phyloP scores from a whole-genome alignment of 768 basidiomycete genomes.

The Baorangia bicolor region DNA sequence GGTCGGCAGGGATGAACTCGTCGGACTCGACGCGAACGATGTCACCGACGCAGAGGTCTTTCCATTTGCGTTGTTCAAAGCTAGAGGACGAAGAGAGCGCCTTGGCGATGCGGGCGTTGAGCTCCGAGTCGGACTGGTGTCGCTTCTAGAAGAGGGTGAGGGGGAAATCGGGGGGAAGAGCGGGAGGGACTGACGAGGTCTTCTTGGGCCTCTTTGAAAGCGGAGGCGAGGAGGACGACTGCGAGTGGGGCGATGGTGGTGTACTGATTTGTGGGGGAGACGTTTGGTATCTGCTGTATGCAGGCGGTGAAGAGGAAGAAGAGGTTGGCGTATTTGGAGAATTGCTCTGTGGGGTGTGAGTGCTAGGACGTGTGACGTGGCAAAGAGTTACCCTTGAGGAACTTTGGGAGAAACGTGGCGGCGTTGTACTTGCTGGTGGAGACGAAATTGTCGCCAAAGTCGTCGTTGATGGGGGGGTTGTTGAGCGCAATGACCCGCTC shows the following conservation, averaged over 20 bases:
- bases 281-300: constrained; percentile 97
- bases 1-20: constrained; percentile 95
- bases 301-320: constrained; percentile 98
- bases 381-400: constrained; percentile 70
- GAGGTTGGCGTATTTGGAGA: constrained; percentile 96
- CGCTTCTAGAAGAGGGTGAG: constrained; percentile 67
- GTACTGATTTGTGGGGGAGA: constrained; percentile 93
- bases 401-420: constrained; percentile 87
- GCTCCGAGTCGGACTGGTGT: constrained; percentile 89
- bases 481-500: constrained; percentile 85
- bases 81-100: constrained; percentile 61
- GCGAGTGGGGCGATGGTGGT: constrained; percentile 93
- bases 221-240: constrained; percentile 87
- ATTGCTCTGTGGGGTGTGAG: constrained; percentile 69
- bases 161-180: neutral
- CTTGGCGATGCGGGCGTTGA: constrained; percentile 81
- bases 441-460: constrained; percentile 79
- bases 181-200: constrained; percentile 53
- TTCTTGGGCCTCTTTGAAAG: constrained; percentile 94
- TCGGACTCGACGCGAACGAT: constrained; percentile 87
- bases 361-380: neutral
- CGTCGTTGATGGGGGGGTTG: constrained; percentile 62
- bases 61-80: constrained; percentile 82
- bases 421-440: constrained; percentile 95
- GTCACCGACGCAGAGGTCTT: constrained; percentile 87